phyloP scores from a whole-genome alignment of 441 rosid species.

The Pelargonium cotyledonis region DNA sequence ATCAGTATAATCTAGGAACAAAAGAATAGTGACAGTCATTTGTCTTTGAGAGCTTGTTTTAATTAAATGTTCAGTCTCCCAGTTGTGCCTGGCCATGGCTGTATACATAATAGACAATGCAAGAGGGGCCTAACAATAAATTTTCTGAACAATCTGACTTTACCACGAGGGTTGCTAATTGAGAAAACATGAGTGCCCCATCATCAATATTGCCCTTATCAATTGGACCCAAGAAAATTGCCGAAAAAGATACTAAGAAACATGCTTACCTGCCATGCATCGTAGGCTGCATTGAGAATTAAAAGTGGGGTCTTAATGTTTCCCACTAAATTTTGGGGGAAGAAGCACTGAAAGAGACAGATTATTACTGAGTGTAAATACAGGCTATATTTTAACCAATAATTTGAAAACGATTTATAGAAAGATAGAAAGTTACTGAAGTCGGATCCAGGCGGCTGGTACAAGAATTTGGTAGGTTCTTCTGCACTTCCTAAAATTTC shows the following conservation, averaged over 20 bases:
- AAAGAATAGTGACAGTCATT: background rate
- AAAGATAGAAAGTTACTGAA: constrained; percentile 1
- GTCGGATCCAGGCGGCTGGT: background rate
- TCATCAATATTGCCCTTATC: too few species aligned
- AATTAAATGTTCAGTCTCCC: background rate
- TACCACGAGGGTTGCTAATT: too few species aligned
- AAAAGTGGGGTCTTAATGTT: constrained; percentile 3
- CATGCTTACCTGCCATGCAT: background rate
- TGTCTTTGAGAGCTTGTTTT: background rate
- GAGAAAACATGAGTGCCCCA: too few species aligned
- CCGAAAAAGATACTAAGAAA: background rate
- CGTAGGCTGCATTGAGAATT: background rate
- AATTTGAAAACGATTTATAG: background rate
- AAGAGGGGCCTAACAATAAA: too few species aligned
- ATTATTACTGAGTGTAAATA: background rate
- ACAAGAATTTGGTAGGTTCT: constrained; percentile 1
- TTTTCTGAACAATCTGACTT: background rate
- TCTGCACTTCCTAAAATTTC: background rate
- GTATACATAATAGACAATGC: background rate
- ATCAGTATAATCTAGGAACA: constrained; percentile 72
- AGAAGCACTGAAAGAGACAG: constrained; percentile 7
- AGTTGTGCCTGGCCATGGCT: background rate
- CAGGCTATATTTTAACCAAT: background rate
- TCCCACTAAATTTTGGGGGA: background rate
- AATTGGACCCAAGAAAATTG: too few species aligned